Evolutionary conservation across 257 asterid genomes (phyloP).

Genomic region (Primulina eburnea): DNA sequence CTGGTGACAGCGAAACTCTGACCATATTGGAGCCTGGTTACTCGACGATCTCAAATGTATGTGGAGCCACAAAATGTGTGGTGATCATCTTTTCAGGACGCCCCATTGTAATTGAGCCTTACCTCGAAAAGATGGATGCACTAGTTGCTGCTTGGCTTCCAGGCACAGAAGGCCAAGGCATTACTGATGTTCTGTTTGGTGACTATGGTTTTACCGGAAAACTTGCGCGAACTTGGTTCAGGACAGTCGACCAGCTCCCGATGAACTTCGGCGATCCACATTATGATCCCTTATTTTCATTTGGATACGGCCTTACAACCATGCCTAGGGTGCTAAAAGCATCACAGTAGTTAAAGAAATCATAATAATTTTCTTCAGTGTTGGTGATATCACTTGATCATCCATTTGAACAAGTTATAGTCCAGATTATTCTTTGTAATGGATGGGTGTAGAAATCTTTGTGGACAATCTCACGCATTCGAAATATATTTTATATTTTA

Average conservation of each 20-base stretch:
- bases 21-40: slow-evolving; percentile 38
- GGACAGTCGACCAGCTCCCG: slow-evolving; percentile 54
- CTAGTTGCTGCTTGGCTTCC: slow-evolving; percentile 67
- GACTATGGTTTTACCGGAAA: slow-evolving; percentile 58
- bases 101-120: slow-evolving; percentile 48
- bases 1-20: slow-evolving; percentile 43
- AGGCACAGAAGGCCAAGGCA: slow-evolving; percentile 62
- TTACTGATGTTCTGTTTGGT: slow-evolving; percentile 59
- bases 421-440: background rate
- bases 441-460: background rate
- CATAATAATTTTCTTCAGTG: background rate
- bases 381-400: background rate
- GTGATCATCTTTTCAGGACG: slow-evolving; percentile 50
- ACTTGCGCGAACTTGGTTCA: slow-evolving; percentile 61
- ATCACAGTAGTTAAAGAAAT: background rate
- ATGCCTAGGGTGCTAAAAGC: slow-evolving; percentile 21
- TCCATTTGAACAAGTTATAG: background rate
- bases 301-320: slow-evolving; percentile 48
- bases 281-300: slow-evolving; percentile 54
- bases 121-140: slow-evolving; percentile 43
- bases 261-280: slow-evolving; percentile 60
- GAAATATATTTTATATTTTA: no score
- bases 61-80: slow-evolving; percentile 41
- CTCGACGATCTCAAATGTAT: slow-evolving; percentile 35
- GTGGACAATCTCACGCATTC: no score